These are phyloP conservation scores for Entelexis sorbosivorans DNA, from an alignment of 1,139 yeast genomes.

Conservation along the genomic window DNA sequence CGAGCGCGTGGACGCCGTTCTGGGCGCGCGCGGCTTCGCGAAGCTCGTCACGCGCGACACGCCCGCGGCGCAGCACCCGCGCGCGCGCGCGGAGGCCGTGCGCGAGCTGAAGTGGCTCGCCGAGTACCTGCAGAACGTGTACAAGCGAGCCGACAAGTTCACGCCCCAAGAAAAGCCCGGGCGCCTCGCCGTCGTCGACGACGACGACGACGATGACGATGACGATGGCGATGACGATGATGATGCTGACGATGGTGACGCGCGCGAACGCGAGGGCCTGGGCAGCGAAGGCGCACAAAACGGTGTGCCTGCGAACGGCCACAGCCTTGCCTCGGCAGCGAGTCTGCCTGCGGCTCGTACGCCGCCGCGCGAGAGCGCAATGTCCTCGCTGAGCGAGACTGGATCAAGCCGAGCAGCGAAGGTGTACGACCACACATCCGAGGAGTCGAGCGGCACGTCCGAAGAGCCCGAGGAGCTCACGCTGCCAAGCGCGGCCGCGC, in stretches of 20 bases:
- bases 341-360: too few relatives aligned
- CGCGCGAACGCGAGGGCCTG: too few relatives aligned
- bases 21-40: constrained; percentile 5
- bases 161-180: background rate
- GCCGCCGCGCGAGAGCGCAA: background rate
- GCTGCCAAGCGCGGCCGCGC: background rate
- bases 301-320: too few relatives aligned
- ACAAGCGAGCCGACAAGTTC: constrained; percentile 6
- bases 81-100: constrained; percentile 8
- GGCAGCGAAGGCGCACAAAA: too few relatives aligned
- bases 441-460: background rate
- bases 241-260: too few relatives aligned
- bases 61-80: background rate
- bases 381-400: too few relatives aligned
- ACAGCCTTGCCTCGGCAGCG: too few relatives aligned
- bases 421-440: constrained; percentile 1
- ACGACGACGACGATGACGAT: background rate
- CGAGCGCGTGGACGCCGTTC: constrained; percentile 8
- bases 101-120: constrained; percentile 15
- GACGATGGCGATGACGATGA: too few relatives aligned
- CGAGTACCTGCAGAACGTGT: constrained; percentile 9
- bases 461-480: background rate
- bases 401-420: background rate
- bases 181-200: background rate
- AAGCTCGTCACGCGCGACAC: background rate